Evolutionary conservation across 1,284 basidiomycete species (phyloP), one percentile per base, ranked within the genome.

Genomic region (Anthracocystis setariae): DNA sequence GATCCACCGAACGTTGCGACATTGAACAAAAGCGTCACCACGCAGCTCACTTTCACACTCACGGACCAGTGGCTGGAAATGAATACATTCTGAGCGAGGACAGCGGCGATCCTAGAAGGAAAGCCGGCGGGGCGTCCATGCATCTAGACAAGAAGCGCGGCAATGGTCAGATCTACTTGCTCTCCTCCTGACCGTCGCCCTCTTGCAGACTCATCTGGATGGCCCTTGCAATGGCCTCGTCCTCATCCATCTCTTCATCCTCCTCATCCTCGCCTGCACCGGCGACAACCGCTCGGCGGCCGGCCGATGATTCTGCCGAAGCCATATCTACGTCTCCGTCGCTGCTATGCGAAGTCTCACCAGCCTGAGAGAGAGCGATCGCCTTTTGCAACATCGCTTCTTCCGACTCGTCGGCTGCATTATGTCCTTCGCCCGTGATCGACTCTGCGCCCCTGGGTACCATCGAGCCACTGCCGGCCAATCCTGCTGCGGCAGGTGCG

Each of bases 171-270:
- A 29, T 29, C 37, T 54, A 68, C 55, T 68, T 62, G 65, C 46
- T 68, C 15, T 70, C 57, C 15, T 46, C 52, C 40, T 64, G 44
- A 32, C 56, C 62, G n/a, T 62, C 62, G 35, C 62, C 62, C 23
- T 71, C 68, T 58, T 71, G 68, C 57, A 82, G 40, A 49, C 80
- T 82, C 79, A 82, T 81, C 55, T 82, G 74, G 40, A 82, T 82
- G 13, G 81, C 81, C 35, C 76, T 62, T 13, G 80, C 79, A 49
- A 82, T 82, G 20, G 81, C 81, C 52, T 82, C 80, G 45, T 82
- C 80, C 50, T 82, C 81, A 37, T 76, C 69, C 78, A 82, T 79
- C 48, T 82, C 81, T 44, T 80, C 81, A 42, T 82, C 81, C 9
- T 80, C 78, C 46, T 79, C 80, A 27, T 68, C 79, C 10, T 75